Conservation (phyloP, 768 basidiomycete genomes). For the Termitomyces sp. region DNA sequence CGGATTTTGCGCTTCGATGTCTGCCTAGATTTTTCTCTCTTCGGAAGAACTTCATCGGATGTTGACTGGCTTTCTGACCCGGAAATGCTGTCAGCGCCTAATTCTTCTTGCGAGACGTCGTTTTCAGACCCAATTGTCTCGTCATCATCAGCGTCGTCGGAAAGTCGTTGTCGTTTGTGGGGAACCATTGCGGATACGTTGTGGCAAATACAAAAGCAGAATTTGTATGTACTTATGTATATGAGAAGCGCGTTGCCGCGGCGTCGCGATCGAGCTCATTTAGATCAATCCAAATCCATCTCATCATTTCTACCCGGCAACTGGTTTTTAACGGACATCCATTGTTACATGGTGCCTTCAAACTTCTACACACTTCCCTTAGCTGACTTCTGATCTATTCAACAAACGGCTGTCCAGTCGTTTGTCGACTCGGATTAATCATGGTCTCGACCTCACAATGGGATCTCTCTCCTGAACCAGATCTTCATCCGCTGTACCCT, state of each 20-base stretch:
- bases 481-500: slow-evolving; percentile 76
- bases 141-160: slow-evolving; percentile 18
- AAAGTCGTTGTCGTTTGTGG: slow-evolving; percentile 47
- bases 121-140: slow-evolving; percentile 12
- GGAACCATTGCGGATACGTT: slow-evolving; percentile 34
- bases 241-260: not conserved
- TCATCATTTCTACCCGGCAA: not conserved
- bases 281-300: not conserved
- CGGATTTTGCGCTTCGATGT: slow-evolving; percentile 80
- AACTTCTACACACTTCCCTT: not conserved
- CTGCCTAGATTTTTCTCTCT: slow-evolving; percentile 64
- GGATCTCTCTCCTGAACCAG: slow-evolving; percentile 70
- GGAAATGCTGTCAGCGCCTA: slow-evolving; percentile 2
- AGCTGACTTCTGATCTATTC: not conserved
- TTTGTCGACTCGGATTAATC: not conserved
- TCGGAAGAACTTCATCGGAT: slow-evolving; percentile 55
- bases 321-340: slow-evolving; percentile 1
- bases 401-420: not conserved
- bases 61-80: slow-evolving; percentile 29
- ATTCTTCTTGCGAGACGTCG: slow-evolving; percentile 14
- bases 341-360: slow-evolving; percentile 5
- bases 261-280: slow-evolving; percentile 1
- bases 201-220: not conserved
- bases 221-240: slow-evolving; percentile 6
- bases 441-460: slow-evolving; percentile 22